Conservation (phyloP, 441 rosid genomes). For the Croton setiger region DNA sequence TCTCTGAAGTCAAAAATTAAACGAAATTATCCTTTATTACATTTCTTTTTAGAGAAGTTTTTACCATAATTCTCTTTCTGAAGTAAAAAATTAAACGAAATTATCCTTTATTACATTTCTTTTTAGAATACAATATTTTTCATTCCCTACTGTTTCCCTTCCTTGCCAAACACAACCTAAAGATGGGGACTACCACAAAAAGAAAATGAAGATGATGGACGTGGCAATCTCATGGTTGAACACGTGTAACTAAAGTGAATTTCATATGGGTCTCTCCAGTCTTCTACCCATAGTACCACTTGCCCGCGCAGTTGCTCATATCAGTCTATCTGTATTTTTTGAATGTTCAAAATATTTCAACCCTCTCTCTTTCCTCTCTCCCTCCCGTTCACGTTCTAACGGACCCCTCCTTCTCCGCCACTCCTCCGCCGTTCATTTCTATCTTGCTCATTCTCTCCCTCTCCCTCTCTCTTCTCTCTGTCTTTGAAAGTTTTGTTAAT, state of each 20-base stretch:
- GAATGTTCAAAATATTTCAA: constrained; percentile 48
- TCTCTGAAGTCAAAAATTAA: too few species aligned
- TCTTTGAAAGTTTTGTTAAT: not conserved
- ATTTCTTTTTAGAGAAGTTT: too few species aligned
- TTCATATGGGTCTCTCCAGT: not conserved
- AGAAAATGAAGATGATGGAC: not conserved
- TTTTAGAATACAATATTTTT: too few species aligned
- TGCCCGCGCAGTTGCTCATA: constrained; percentile 41
- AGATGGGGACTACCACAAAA: not conserved
- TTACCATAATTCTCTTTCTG: too few species aligned
- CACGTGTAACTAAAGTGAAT: constrained; percentile 3
- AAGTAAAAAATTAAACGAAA: too few species aligned
- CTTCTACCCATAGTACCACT: constrained; percentile 13
- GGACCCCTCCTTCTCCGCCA: constrained; percentile 10
- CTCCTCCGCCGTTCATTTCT: not conserved
- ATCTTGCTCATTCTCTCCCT: not conserved
- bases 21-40: too few species aligned
- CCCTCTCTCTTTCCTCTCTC: constrained; percentile 19
- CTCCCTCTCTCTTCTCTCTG: not conserved
- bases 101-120: too few species aligned
- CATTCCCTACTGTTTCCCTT: too few species aligned
- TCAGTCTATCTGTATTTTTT: constrained; percentile 32
- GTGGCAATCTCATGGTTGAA: not conserved
- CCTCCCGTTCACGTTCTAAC: constrained; percentile 24
- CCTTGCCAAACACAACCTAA: too few species aligned